phyloP scores from a whole-genome alignment of 331 rosid genomes.

The Malus hybrid region DNA sequence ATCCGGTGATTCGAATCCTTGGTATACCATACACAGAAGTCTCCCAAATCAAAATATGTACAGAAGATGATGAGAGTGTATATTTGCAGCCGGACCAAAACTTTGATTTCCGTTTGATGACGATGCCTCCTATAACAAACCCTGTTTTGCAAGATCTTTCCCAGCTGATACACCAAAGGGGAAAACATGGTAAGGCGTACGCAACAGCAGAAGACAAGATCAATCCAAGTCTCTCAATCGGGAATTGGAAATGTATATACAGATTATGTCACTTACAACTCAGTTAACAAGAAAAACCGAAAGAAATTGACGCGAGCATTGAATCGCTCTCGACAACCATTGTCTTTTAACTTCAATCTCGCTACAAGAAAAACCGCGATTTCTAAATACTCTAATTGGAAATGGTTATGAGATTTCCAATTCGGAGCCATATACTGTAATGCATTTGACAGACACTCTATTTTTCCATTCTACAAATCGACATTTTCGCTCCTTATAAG shows the following conservation, averaged over 20 bases:
- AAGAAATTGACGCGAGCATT: neutral
- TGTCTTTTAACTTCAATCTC: neutral
- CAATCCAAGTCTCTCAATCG: neutral
- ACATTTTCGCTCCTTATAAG: too few species aligned
- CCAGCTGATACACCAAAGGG: conserved; percentile 24
- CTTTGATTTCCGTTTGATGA: neutral
- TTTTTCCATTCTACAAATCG: neutral
- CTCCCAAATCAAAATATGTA: neutral
- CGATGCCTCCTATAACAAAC: conserved; percentile 15
- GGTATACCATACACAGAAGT: neutral
- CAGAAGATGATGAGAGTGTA: neutral
- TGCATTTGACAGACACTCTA: too few species aligned
- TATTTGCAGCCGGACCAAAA: neutral
- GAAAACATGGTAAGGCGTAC: neutral
- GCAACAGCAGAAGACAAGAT: neutral
- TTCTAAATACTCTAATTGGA: too few species aligned
- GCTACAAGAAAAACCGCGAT: neutral
- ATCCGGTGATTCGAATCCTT: neutral
- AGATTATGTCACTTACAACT: neutral
- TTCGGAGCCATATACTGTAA: neutral
- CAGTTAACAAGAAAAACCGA: neutral
- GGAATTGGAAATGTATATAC: neutral
- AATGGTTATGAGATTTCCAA: neutral
- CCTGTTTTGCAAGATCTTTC: conserved; percentile 18
- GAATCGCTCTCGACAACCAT: neutral